phyloP scores from a whole-genome alignment of 2,329 filamentous ascomycete genomes.

The Fusarium albidum region DNA sequence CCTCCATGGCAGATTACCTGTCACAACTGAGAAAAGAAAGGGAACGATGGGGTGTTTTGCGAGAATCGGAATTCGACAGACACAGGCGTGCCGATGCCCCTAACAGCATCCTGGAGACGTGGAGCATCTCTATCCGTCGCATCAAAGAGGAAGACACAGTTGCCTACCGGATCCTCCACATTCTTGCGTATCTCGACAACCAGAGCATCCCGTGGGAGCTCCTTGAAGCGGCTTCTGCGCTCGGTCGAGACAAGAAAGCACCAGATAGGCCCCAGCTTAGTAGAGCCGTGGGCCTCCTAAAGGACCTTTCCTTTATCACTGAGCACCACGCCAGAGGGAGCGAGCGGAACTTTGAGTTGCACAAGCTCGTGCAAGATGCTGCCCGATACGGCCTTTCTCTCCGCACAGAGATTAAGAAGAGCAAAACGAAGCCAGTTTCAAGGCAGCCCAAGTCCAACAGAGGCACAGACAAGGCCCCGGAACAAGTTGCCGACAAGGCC shows the following conservation, averaged over 20 bases:
- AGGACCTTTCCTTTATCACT: conserved; percentile 46
- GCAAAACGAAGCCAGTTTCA: fast-evolving
- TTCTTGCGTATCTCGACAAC: conserved; percentile 45
- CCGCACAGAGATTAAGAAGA: not conserved
- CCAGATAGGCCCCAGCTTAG: not conserved
- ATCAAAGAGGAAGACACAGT: conserved; percentile 40
- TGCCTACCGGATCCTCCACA: conserved; percentile 42
- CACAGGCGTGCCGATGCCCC: conserved; percentile 39
- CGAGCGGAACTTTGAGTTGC: conserved; percentile 39
- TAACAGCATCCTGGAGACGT: conserved; percentile 47
- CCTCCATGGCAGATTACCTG: conserved; percentile 37
- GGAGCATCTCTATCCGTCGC: conserved; percentile 44
- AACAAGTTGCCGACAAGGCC: too few species aligned
- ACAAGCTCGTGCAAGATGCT: conserved; percentile 44
- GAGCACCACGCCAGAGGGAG: conserved; percentile 4
- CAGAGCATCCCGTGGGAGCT: conserved; percentile 43
- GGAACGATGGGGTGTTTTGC: conserved; percentile 35
- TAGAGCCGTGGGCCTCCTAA: conserved; percentile 39
- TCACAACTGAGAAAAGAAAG: conserved; percentile 31
- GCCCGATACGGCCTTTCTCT: conserved; percentile 26
- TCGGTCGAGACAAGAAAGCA: not conserved
- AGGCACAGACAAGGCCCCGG: too few species aligned
- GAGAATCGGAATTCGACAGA: conserved; percentile 35
- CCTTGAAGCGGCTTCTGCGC: conserved; percentile 24
- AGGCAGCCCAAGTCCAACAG: not conserved